These are phyloP conservation scores for Tylopilus plumbeoviolaceoides DNA, from an alignment of 768 basidiomycete genomes.

Conservation along the genomic window DNA sequence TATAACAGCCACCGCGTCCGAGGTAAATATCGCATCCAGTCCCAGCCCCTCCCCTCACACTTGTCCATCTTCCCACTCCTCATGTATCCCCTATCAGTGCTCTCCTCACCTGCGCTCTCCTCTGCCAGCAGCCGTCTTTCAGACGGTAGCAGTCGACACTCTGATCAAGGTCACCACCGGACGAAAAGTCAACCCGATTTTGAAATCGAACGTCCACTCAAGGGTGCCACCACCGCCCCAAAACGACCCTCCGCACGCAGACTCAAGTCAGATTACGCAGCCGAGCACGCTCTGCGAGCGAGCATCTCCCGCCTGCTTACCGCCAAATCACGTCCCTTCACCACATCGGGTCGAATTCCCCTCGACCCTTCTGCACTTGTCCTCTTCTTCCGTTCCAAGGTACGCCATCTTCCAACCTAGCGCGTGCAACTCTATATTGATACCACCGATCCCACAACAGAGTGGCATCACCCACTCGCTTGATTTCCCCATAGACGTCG, in stretches of 20 bases:
- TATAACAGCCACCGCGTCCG: conserved; percentile 32
- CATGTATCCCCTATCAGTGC: conserved; percentile 29
- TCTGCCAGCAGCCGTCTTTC: conserved; percentile 39
- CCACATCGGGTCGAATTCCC: conserved; percentile 64
- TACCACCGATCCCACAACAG: conserved; percentile 32
- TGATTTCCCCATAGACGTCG: conserved; percentile 77
- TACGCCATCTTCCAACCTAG: conserved; percentile 24
- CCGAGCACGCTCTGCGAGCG: conserved; percentile 51
- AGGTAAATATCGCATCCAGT: conserved; percentile 29
- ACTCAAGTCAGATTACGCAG: conserved; percentile 42
- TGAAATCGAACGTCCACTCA: conserved; percentile 57
- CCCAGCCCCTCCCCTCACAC: conserved; percentile 11
- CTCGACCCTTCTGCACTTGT: conserved; percentile 63
- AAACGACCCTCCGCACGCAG: conserved; percentile 32
- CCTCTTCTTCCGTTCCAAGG: conserved; percentile 79
- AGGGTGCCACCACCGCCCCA: conserved; percentile 30
- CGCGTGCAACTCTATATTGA: not conserved
- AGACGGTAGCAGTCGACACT: conserved; percentile 32
- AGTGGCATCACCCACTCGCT: conserved; percentile 76
- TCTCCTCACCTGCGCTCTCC: conserved; percentile 31
- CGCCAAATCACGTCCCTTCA: conserved; percentile 60
- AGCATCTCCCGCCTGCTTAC: conserved; percentile 52
- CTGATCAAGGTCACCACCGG: conserved; percentile 33
- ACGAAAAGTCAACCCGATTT: conserved; percentile 51
- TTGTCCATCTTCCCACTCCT: conserved; percentile 4